Percentiles rank a stretch among this genome's conserved stretches.
Evolutionary conservation across 495 filamentous ascomycete genomes (phyloP).

Genomic region (Beverwykella pulmonaria): DNA sequence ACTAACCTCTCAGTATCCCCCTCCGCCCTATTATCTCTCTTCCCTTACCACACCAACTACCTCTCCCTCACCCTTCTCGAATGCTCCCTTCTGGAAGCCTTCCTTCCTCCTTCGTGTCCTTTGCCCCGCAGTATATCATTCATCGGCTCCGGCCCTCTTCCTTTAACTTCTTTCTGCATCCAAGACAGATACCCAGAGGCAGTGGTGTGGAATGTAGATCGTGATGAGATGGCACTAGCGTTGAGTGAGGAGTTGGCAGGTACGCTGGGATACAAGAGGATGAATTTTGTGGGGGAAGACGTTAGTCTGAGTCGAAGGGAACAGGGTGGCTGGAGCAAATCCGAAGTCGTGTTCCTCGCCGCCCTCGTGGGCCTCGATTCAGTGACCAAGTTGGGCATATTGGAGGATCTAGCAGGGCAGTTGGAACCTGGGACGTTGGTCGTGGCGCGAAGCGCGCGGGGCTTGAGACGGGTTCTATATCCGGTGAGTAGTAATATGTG

Average conservation of each 20-base stretch:
- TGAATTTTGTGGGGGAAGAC: constrained; percentile 35
- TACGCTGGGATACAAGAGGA: constrained; percentile 14
- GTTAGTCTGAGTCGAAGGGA: not conserved
- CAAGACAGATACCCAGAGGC: constrained; percentile 20
- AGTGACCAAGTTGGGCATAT: constrained; percentile 44
- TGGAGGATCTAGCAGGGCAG: constrained; percentile 40
- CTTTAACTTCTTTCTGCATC: constrained; percentile 48
- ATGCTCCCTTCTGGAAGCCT: constrained; percentile 41
- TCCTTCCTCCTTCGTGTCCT: constrained; percentile 10
- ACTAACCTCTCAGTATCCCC: not conserved
- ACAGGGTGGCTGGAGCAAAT: constrained; percentile 30
- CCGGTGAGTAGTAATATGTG: constrained; percentile 41
- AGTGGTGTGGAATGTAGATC: constrained; percentile 47
- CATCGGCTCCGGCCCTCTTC: constrained; percentile 52
- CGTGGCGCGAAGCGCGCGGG: constrained; percentile 49
- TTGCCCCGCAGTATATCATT: constrained; percentile 39
- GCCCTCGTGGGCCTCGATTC: constrained; percentile 50
- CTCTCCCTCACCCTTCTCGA: constrained; percentile 50
- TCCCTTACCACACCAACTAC: constrained; percentile 54
- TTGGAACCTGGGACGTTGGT: constrained; percentile 48
- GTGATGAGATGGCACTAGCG: constrained; percentile 41
- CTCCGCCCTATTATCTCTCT: constrained; percentile 36
- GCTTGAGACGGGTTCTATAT: constrained; percentile 51
- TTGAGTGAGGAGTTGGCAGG: constrained; percentile 32
- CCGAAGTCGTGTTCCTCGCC: constrained; percentile 53